Base-by-base conservation (phyloP, 169 alveolate species). In the Babesia caballi region DNA sequence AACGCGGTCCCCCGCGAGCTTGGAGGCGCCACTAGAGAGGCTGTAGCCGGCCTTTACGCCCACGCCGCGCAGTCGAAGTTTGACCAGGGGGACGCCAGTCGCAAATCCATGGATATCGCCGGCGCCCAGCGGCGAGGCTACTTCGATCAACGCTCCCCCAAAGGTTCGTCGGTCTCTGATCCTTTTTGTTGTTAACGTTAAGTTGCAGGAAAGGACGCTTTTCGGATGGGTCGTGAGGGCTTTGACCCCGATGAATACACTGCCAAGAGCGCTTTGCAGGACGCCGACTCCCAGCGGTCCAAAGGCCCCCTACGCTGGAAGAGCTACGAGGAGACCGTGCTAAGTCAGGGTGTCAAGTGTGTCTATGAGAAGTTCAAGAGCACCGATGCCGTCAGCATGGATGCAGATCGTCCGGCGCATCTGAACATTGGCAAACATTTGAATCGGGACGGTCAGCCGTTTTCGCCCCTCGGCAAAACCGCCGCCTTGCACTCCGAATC, bases 111-210 rank as follows among this genome's bases (percentile, higher is more conserved):
- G 73, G 61, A 63, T 11, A 8, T 42, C 28, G 60, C 38, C 12
- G 2, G 46, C 1, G 73, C 61, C 15, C 73, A 63, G 44, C 41
- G 73, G 8, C 73, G 73, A 49, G 15, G n/a, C 49, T 63, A 63
- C 51, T 63, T 63, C 60, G 73, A 63, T 25, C 73, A 63, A n/a
- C 73, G 73, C 25, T 2, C 30, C 0, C 73, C 44, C 4, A 63
- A 63, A 32, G 70, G 60, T 52, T 15, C 0, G 60, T 52, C 9
- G 53, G 23, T 19, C 23, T 1, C n/a, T 25, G 28, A 25, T 2
- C 14, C 7, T 0, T 38, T 0, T 1, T 38, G 7, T 30, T 2
- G 9, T 1, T 27, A 52, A 6, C 15, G 9, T 8, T 52, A n/a
- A n/a, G 4, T 30, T 52, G 2, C 35, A 52, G 66, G 73, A 3